Conservation (phyloP, 495 filamentous ascomycete genomes). For the Bacidia gigantensis region DNA sequence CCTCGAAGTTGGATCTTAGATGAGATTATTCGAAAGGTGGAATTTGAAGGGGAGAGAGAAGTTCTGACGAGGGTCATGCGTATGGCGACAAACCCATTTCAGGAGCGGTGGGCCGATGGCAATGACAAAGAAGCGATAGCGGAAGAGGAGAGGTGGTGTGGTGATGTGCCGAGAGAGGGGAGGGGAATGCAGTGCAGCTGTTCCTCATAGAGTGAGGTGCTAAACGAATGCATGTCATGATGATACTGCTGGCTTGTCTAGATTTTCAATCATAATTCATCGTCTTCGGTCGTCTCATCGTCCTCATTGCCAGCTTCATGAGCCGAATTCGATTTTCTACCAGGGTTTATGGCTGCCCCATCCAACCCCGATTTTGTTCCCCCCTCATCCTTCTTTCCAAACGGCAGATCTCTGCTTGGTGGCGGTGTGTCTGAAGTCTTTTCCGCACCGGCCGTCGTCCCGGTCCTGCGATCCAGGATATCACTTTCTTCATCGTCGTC, state of each 20-base stretch:
- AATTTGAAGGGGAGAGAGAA: constrained; percentile 67
- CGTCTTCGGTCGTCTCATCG: constrained; percentile 33
- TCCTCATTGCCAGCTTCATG: constrained; percentile 13
- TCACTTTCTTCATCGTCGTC: constrained; percentile 14
- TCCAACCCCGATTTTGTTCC: not conserved
- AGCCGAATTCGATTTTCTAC: not conserved
- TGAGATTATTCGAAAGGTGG: constrained; percentile 77
- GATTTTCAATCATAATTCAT: constrained; percentile 30
- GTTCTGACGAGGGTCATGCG: constrained; percentile 63
- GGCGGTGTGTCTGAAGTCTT: constrained; percentile 15
- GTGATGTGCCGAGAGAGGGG: constrained; percentile 66
- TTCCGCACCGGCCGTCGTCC: not conserved
- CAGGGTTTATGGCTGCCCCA: not conserved
- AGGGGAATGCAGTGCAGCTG: constrained; percentile 89
- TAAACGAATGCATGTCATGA: not conserved
- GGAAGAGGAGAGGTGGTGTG: constrained; percentile 72
- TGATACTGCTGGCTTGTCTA: too few relatives aligned
- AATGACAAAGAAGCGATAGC: constrained; percentile 36
- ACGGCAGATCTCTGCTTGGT: constrained; percentile 30
- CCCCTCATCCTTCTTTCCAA: constrained; percentile 16
- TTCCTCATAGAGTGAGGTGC: constrained; percentile 6
- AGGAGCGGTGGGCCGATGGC: constrained; percentile 52
- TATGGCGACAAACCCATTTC: constrained; percentile 69
- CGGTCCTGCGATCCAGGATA: not conserved
- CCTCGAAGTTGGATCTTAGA: constrained; percentile 86